Evolutionary conservation across 2,329 filamentous ascomycete species (phyloP).

Genomic region (Botryotinia convoluta): DNA sequence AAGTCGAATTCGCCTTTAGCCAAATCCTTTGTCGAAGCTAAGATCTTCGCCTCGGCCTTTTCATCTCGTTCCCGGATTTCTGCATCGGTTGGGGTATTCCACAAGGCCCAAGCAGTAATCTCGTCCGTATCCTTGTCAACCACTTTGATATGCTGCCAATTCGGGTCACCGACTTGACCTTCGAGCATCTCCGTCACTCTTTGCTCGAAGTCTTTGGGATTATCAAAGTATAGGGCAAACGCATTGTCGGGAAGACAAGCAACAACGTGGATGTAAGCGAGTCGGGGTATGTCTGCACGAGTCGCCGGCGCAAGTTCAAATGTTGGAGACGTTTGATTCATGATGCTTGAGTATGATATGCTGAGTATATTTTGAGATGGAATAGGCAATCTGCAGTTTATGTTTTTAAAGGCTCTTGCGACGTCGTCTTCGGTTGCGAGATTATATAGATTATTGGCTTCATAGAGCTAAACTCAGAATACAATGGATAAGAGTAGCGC

Average conservation of each 20-base stretch:
- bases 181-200: background rate
- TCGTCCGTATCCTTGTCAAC: background rate
- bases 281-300: background rate
- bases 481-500: background rate
- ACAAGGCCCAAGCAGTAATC: background rate
- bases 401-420: background rate
- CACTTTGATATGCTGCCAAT: slow-evolving; percentile 1
- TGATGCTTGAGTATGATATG: background rate
- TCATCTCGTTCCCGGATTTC: background rate
- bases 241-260: slow-evolving; percentile 8
- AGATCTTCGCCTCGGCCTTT: background rate
- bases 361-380: background rate
- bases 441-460: background rate
- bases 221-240: background rate
- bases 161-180: slow-evolving; percentile 4
- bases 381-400: background rate
- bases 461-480: background rate
- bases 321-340: background rate
- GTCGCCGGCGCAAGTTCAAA: background rate
- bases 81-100: background rate
- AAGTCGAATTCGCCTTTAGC: slow-evolving; percentile 7
- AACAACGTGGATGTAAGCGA: background rate
- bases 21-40: background rate
- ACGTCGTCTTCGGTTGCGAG: background rate
- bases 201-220: background rate